Base-by-base conservation (phyloP, 176 grass and related monocot species). In the Rhynchospora breviuscula region DNA sequence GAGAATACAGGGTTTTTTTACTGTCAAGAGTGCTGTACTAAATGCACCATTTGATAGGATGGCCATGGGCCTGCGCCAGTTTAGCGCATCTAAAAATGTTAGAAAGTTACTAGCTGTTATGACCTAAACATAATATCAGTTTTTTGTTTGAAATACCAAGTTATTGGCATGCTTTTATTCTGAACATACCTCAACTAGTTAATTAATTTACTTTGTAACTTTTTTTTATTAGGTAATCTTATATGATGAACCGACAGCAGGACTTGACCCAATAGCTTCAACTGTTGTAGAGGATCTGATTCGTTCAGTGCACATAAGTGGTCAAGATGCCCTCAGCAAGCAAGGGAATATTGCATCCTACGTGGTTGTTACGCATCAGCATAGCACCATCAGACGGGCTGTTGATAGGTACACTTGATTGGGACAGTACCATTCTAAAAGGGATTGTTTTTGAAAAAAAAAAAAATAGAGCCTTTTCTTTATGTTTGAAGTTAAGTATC, bases 261-360 rank as follows among this genome's bases (percentile, higher is more conserved):
- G 95, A 59, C 92, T 98, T 48, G 95, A 98, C 78, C 95, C 95
- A 9, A 98, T 98, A 82, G 95, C 95, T 35, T 98, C 95, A 46
- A 98, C 95, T 65, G 95, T 95, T 17, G 92, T 98, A 43, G 95
- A 98, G 90, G 95, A 98, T 86, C 92, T 98, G 67, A 93, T 98
- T 79, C 92, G 95, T 4, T 95, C 92, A 0, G 86, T 98, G 52
- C 95, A 98, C 86, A 88, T 88, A 58, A 89, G 58, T 51, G 91
- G 92, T 33, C 74, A 83, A 44, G 90, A 94, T 93, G 86, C 92
- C 75, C 64, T 86, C 6, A 86, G 84, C 62, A 92, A 94, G 78
- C 87, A 87, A 22, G 95, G 91, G 70, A 98, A 93, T 62, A 95
- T 95, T 78, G 56, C 95, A 80, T 98, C 95, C 6, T 91, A 95